These are phyloP conservation scores for Podospora bellae-mahoneyi DNA, from an alignment of 495 filamentous ascomycete species.

Conservation along the genomic window DNA sequence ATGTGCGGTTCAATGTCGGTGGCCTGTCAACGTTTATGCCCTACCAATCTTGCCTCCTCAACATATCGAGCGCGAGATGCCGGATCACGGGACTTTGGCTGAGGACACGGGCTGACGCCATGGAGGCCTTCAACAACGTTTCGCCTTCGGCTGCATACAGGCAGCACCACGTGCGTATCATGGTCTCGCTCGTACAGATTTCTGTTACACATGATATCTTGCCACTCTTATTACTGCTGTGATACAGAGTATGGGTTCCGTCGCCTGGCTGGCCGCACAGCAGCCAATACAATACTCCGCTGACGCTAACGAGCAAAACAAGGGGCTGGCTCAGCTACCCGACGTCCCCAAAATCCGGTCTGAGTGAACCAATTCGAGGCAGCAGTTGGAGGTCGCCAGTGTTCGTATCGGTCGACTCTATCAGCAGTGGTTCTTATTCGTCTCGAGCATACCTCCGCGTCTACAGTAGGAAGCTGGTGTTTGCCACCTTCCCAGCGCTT, in stretches of 20 bases:
- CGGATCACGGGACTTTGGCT: constrained; percentile 2
- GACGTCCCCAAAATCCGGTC: not conserved
- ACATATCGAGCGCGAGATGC: not conserved
- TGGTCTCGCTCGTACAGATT: not conserved
- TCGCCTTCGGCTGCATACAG: not conserved
- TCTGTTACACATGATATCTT: constrained; percentile 7
- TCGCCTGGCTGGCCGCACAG: constrained; percentile 3
- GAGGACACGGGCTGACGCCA: not conserved
- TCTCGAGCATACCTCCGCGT: not conserved
- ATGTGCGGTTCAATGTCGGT: constrained; percentile 8
- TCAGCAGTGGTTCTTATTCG: not conserved
- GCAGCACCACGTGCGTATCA: not conserved
- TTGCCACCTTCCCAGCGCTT: not conserved
- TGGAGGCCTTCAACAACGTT: not conserved
- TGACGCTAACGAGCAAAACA: not conserved
- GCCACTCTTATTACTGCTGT: constrained; percentile 4
- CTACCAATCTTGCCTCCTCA: not conserved
- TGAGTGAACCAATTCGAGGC: too few species aligned
- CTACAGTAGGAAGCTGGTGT: not conserved
- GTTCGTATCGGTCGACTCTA: not conserved
- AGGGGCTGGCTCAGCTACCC: not conserved
- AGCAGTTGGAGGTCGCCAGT: not conserved
- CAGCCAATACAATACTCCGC: not conserved
- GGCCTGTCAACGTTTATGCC: too few species aligned
- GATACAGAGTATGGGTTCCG: not conserved